Evolutionary conservation across 1,284 basidiomycete species (phyloP), one percentile per base, ranked within the genome.

Genomic region (Laetiporus sulphureus): DNA sequence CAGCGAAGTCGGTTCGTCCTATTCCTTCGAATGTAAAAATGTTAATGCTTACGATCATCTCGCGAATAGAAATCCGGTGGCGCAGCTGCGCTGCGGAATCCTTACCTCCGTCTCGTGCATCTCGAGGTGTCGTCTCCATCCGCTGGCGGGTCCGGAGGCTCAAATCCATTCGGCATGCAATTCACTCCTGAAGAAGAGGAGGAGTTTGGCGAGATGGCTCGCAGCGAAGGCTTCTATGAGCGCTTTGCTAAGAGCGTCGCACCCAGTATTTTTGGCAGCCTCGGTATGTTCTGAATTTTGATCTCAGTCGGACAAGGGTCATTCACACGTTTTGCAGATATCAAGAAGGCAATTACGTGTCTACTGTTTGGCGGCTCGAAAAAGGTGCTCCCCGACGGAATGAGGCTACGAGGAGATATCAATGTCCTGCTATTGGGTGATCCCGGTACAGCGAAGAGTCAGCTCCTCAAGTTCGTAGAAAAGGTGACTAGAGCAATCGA

Each of bases 121-220:
- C 75, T 99, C 19, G 96, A 99, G 56, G 67, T 96, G 21, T 82
- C 75, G 57, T 93, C 77, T 50, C 85, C 87, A 5, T 75, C 80
- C 2, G 73, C 84, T 8, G 76, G 76, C 6, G 78, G 83, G 12
- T 72, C 79, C 0, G 72, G 76, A 24, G 77, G 74, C 11, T 71
- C 77, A 10, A 87, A 85, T 60, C 86, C 85, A 0, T 90, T 90
- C 55, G 87, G 87, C 20, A 69, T 79, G 3, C 85, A 90, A 50
- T 99, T 98, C 58, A 83, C 88, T 0, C 89, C 94, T 2, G 91
- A 97, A 56, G 96, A 99, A 62, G 96, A 99, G 60, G 96, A 99
- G 58, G 94, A 98, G 59, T 93, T 94, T 52, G 81, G 77, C 44
- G 83, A 84, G 60, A 85, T 99, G 77, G 84, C 91, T 5, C 75